These are phyloP conservation scores for Ceratobasidium sp. DNA, from an alignment of 1,284 basidiomycete genomes.

Conservation along the genomic window DNA sequence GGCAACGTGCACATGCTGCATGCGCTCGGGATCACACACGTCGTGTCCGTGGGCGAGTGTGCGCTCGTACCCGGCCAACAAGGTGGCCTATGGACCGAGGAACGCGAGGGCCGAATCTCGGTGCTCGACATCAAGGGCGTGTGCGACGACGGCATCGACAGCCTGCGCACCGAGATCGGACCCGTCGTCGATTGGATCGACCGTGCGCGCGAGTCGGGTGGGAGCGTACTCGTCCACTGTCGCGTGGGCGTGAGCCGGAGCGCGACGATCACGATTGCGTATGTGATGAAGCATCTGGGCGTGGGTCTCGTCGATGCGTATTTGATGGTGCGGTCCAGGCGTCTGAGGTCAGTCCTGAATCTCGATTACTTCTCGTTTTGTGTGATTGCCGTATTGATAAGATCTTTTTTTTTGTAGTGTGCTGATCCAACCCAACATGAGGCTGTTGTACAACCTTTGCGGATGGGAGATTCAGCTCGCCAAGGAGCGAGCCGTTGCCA, in stretches of 20 bases:
- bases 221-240: constrained; percentile 94
- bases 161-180: constrained; percentile 86
- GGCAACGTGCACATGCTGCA: constrained; percentile 95
- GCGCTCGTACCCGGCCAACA: constrained; percentile 71
- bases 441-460: constrained; percentile 90
- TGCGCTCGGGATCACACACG: constrained; percentile 95
- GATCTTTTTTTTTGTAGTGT: constrained; percentile 55
- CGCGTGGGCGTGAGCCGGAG: constrained; percentile 93
- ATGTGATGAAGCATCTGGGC: constrained; percentile 94
- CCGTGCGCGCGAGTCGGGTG: constrained; percentile 79
- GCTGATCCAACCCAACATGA: constrained; percentile 92
- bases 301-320: constrained; percentile 93
- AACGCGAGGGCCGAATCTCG: constrained; percentile 85
- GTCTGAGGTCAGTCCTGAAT: constrained; percentile 62
- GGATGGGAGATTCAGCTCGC: constrained; percentile 92
- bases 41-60: constrained; percentile 96
- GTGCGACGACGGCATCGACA: constrained; percentile 96
- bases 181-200: constrained; percentile 95
- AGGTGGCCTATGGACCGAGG: constrained; percentile 87
- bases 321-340: constrained; percentile 84
- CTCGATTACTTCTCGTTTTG: constrained; percentile 51
- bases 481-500: constrained; percentile 68
- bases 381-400: constrained; percentile 49
- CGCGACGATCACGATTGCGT: constrained; percentile 96
- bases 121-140: constrained; percentile 90